A percentile compares a stretch with the other conserved stretches of the same genome.
Evolutionary conservation across 306 rosid genomes (phyloP).

Genomic region (Urtica urens): DNA sequence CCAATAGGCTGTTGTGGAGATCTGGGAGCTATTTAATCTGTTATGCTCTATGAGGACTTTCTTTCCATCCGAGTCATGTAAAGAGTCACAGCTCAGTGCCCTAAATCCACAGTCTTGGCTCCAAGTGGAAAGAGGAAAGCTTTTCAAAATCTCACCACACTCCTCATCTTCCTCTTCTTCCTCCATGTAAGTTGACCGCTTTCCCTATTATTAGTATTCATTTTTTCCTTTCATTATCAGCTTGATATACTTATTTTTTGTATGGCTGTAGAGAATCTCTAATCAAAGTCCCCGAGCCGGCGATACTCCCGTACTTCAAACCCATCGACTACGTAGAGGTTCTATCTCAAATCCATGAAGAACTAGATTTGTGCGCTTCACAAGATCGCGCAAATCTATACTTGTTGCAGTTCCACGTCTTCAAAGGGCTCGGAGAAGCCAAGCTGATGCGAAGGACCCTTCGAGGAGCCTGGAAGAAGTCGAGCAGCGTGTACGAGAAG

Average conservation of each 20-base stretch:
- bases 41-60: constrained; percentile 81
- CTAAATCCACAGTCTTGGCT: constrained; percentile 88
- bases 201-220: no score
- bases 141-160: constrained; percentile 46
- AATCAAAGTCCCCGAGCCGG: constrained; percentile 75
- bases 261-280: constrained; percentile 61
- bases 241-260: constrained; percentile 3
- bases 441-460: constrained; percentile 88
- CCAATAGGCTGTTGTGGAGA: constrained; percentile 55
- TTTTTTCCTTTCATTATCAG: constrained; percentile 1
- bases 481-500: constrained; percentile 61
- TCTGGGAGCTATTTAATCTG: constrained; percentile 60
- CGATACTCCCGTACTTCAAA: constrained; percentile 59
- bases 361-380: constrained; percentile 65
- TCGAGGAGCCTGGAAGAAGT: constrained; percentile 74
- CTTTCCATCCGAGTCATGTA: constrained; percentile 64
- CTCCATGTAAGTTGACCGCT: constrained; percentile 53
- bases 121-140: constrained; percentile 92
- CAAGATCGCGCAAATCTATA: constrained; percentile 64
- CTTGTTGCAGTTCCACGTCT: constrained; percentile 74
- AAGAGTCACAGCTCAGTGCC: constrained; percentile 62
- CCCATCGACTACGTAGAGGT: constrained; percentile 80
- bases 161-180: constrained; percentile 28
- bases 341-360: constrained; percentile 92
- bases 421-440: constrained; percentile 75